These are phyloP conservation scores for Crithidia fasciculata DNA, from an alignment of 208 protist genomes.

Conservation along the genomic window DNA sequence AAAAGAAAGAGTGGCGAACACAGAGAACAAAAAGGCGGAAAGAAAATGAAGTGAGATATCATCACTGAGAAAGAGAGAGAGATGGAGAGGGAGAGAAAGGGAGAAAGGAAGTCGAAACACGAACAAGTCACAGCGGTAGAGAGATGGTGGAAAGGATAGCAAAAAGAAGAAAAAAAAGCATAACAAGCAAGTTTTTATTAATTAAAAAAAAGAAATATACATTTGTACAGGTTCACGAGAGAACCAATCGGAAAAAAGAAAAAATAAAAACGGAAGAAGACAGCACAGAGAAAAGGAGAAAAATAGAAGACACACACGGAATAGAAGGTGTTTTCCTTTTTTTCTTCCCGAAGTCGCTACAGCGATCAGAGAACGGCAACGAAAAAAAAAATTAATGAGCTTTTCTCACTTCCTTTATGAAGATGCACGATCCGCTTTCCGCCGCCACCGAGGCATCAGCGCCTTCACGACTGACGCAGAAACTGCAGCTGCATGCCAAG, in stretches of 20 bases:
- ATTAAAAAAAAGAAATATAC: too few relatives aligned
- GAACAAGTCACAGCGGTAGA: background rate
- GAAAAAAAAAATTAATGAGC: too few relatives aligned
- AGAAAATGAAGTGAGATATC: background rate
- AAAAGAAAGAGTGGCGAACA: background rate
- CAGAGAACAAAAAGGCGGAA: background rate
- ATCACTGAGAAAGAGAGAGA: background rate
- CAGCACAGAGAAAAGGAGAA: background rate
- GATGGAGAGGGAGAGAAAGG: background rate
- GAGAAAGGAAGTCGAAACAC: background rate
- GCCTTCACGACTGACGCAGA: conserved; percentile 4
- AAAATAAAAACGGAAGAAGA: background rate
- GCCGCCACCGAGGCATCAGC: conserved; percentile 9
- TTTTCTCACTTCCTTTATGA: too few relatives aligned
- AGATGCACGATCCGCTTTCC: too few relatives aligned
- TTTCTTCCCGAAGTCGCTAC: too few relatives aligned
- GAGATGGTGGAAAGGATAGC: background rate
- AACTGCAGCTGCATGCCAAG: conserved; percentile 25
- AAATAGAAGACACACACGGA: too few relatives aligned
- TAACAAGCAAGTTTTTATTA: background rate
- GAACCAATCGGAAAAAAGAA: background rate
- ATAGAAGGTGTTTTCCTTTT: too few relatives aligned
- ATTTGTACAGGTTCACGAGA: too few relatives aligned
- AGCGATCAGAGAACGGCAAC: too few relatives aligned
- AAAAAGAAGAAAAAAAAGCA: background rate